Conservation (phyloP, 345 rosid genomes). For the Dipteronia sinensis region DNA sequence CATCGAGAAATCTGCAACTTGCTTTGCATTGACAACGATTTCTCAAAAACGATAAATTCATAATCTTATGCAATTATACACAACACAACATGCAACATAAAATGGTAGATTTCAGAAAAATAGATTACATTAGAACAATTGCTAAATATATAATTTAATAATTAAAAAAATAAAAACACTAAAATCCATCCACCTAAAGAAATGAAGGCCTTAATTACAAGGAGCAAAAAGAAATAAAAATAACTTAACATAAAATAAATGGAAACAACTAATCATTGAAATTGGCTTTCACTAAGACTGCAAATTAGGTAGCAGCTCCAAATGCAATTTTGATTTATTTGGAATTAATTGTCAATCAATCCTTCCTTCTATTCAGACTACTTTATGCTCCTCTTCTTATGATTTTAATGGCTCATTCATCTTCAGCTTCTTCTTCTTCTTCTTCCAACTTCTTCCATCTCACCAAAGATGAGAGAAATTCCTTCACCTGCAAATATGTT, state of each 20-base stretch:
- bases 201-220: not conserved
- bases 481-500: conserved; percentile 64
- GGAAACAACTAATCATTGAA: not conserved
- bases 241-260: not conserved
- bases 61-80: too few relatives aligned
- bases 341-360: not conserved
- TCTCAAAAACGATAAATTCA: not conserved
- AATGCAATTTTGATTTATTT: not conserved
- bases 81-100: not conserved
- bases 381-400: not conserved
- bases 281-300: not conserved
- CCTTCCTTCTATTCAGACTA: not conserved
- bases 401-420: not conserved
- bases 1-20: not conserved
- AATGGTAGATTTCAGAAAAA: not conserved
- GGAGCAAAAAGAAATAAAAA: not conserved
- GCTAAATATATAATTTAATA: not conserved
- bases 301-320: not conserved
- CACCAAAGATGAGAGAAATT: conserved; percentile 69
- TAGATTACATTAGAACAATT: not conserved
- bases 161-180: not conserved
- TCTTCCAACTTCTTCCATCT: conserved; percentile 46
- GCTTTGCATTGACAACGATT: too few relatives aligned
- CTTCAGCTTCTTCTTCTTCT: too few relatives aligned
- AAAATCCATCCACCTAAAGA: not conserved